These are phyloP conservation scores for Lasiosphaeria hispida DNA, from an alignment of 495 filamentous ascomycete species.

Conservation along the genomic window DNA sequence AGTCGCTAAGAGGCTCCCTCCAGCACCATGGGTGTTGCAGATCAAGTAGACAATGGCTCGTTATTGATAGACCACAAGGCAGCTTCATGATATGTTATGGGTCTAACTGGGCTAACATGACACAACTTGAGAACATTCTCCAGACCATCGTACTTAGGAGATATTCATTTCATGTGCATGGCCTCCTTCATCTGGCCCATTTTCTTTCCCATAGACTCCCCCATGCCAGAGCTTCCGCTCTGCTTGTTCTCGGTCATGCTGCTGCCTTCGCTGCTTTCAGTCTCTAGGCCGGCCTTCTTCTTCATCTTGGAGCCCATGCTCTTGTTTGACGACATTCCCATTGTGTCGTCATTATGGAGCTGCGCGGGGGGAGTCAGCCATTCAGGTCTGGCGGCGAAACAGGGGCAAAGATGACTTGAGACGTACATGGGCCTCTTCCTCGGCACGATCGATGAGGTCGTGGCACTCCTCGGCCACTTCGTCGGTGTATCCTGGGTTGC, in stretches of 20 bases:
- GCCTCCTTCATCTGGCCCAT: constrained; percentile 24
- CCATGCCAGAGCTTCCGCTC: constrained; percentile 14
- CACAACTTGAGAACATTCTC: too few species aligned
- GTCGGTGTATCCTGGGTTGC: constrained; percentile 29
- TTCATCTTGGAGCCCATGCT: constrained; percentile 10
- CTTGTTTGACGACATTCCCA: not conserved
- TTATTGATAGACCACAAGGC: too few species aligned
- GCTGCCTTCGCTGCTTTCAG: constrained; percentile 3
- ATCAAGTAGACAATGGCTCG: too few species aligned
- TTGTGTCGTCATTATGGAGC: constrained; percentile 27
- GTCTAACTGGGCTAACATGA: too few species aligned
- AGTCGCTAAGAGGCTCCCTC: too few species aligned
- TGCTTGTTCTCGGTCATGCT: not conserved
- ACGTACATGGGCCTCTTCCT: constrained; percentile 30
- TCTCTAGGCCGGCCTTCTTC: constrained; percentile 14
- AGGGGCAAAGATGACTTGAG: not conserved
- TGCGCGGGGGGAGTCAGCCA: not conserved
- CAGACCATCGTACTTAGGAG: too few species aligned
- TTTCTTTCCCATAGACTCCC: constrained; percentile 19
- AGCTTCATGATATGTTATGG: too few species aligned
- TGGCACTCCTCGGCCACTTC: constrained; percentile 27
- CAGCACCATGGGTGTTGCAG: too few species aligned
- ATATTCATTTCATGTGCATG: constrained; percentile 21
- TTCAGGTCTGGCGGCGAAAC: not conserved
- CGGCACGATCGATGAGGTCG: constrained; percentile 30